Base-by-base conservation (phyloP, 2,329 filamentous ascomycete species). In the Scleromitrula shiraiana region DNA sequence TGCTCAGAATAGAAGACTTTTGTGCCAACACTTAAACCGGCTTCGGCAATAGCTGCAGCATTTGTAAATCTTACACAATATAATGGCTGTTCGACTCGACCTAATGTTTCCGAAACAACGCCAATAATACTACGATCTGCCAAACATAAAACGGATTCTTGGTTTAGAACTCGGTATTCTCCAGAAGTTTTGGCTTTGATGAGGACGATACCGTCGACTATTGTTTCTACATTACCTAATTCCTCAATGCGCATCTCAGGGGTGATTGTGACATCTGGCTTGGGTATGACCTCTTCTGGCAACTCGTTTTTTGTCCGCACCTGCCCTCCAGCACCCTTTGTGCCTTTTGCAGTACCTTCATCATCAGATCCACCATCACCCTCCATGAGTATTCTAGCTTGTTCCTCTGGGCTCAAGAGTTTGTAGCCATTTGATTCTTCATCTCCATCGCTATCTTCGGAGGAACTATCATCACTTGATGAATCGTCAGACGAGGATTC, bases 231-330 rank as follows among this genome's bases (percentile, higher is more conserved):
- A 7, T 71, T 68, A 17, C 93, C 93, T 6, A 97, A 74, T 53
- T 82, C 76, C 37, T 83, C 77, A 45, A 96, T 82, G 54, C 80
- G 78, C 75, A 85, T 94, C 14, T 88, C 82, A 0, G 79, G 70
- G 0, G 82, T 89, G 46, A 97, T 76, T n/a, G 69, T 76, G 37
- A 97, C 74, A 47, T 93, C 80, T 0, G 93, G 91, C 59, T 85
- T 87, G 0, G 83, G 81, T 4, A 83, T 68, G 14, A 75, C 66
- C 44, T 81, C 77, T 49, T 87, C 82, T 0, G 69, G 62, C 14
- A 78, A 52, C 65, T 98, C 93, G 64, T 97, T 95, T 63, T 88
- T 83, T 1, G 89, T 95, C 50, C 85, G 80, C 37, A 94, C 68
- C 37, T 78, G 76, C 2, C 68, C 64, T 26, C 65, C 68, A 17